Base-by-base conservation (phyloP, 2,329 filamentous ascomycete genomes). In the Didymella exigua region DNA sequence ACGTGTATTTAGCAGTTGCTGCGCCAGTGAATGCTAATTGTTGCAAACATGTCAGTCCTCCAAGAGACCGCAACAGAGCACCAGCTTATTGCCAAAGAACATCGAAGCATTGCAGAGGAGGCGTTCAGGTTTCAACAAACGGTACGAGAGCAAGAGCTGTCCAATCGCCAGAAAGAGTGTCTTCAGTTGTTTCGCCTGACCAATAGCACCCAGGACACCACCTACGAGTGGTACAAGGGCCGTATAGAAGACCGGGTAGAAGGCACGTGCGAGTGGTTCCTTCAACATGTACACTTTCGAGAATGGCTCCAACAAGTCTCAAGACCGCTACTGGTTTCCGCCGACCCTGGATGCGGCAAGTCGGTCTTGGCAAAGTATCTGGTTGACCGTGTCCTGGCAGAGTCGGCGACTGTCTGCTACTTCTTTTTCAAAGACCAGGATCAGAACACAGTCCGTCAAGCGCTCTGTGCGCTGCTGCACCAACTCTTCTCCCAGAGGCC, bases 271-370 rank as follows among this genome's bases (percentile, higher is more conserved):
- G 54, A 49, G 30, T 66, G 59, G 61, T 51, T 66, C 30, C 55
- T 64, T 37, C 19, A 57, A 34, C 61, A 66, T 44, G 24, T 38
- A 27, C 29, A 58, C 41, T 63, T 66, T 47, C 50, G 57, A 18
- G 55, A 54, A 31, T 66, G 61, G 63, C 37, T 40, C 36, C 46
- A 51, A 30, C 49, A 57, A 43, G 59, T 55, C 1, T 59, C 58
- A 27, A 61, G 63, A 8, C 59, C 59, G 36, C 49, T 66, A 34
- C 58, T 66, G 6, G 54, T 66, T 30, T 61, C 57, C 31, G 61
- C 63, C 51, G 61, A 66, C 24, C 63, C 61, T 58, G 63, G 61
- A 10, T 66, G 63, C 58, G 63, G 63, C 23, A 66, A 66, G 36
- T 64, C 61, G 34, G 61, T 64, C 23, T 42, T 66, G 30, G 48